Base-by-base conservation (phyloP, 169 alveolate species). In the Babesia sp. region DNA sequence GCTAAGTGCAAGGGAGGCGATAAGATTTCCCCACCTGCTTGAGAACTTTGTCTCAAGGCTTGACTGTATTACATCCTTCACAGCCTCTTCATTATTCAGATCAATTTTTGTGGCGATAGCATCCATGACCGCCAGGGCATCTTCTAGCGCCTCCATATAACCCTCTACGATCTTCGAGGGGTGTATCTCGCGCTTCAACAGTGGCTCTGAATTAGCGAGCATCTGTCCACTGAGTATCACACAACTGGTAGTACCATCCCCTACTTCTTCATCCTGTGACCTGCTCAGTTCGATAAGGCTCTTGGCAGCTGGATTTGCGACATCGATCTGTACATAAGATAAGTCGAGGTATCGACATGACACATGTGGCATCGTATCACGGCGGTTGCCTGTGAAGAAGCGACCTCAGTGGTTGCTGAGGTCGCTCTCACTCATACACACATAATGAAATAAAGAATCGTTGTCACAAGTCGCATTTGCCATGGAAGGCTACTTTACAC, bases 231-330 rank as follows among this genome's bases (percentile, higher is more conserved):
- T 97, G 39, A 97, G 89, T 24, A 98, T 96, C 41, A 97, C 98
- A 51, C 97, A 99, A 31, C 98, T 93, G 31, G 99, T 98, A 18
- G 97, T 98, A 2, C 99, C 99, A 86, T 98, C 99, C 24, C 99
- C 99, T 3, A 96, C 99, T 81, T 98, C 99, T 86, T 98, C 99
- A 83, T 98, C 99, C 87, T 95, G 97, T 4, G 98, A 92, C 54
- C 99, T 89, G 34, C 98, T 93, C 53, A 98, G 86, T 83, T 97
- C 99, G 55, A 98, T 98, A 93, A 98, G 95, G 31, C 97, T 91
- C 82, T 97, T 97, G 29, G 99, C 99, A 4, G 99, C 99, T 0
- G 99, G 99, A 80, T 98, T 99, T 24, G 95, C 95, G 48, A 97
- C 99, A 81, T 98, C 99, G 50, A 96, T 95, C 93, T 90, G 71